Conservation (phyloP, 495 filamentous ascomycete genomes). For the Clavariopsis aquatica region DNA sequence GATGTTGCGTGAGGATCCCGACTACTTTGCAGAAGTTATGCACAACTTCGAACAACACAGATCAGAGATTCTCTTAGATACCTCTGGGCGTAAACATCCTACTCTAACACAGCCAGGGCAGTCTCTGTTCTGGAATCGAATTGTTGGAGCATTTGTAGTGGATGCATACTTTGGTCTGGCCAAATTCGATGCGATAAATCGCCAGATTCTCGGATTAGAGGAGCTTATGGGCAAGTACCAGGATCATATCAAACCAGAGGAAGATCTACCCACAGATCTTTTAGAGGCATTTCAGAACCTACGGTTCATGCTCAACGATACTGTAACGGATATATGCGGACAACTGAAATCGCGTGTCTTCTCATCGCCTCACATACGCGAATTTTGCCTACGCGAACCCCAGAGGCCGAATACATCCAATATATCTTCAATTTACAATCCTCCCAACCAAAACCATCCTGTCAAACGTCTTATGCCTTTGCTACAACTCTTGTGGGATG, state of each 20-base stretch:
- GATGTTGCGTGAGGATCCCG: slow-evolving; percentile 56
- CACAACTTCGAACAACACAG: slow-evolving; percentile 48
- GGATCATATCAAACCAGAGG: slow-evolving; percentile 33
- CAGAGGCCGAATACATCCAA: neutral
- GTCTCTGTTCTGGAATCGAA: slow-evolving; percentile 42
- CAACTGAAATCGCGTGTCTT: slow-evolving; percentile 31
- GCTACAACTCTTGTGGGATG: slow-evolving; percentile 34
- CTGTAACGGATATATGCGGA: slow-evolving; percentile 30
- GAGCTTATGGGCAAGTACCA: slow-evolving; percentile 36
- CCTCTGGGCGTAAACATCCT: slow-evolving; percentile 40
- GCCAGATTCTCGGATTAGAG: slow-evolving; percentile 30
- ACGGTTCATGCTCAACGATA: slow-evolving; percentile 40
- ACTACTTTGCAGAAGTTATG: slow-evolving; percentile 50
- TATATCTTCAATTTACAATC: neutral
- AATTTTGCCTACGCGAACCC: slow-evolving; percentile 35
- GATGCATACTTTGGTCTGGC: slow-evolving; percentile 38
- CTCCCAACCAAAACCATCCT: slow-evolving; percentile 21
- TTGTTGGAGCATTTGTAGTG: slow-evolving; percentile 38
- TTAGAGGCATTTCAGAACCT: slow-evolving; percentile 44
- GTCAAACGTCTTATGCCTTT: slow-evolving; percentile 24
- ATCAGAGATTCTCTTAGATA: slow-evolving; percentile 43
- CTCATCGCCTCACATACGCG: slow-evolving; percentile 48
- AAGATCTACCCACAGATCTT: slow-evolving; percentile 45
- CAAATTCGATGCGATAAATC: slow-evolving; percentile 38
- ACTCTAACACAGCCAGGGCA: slow-evolving; percentile 24